Evolutionary conservation across 495 filamentous ascomycete genomes (phyloP).

Genomic region (Cetradonia linearis): DNA sequence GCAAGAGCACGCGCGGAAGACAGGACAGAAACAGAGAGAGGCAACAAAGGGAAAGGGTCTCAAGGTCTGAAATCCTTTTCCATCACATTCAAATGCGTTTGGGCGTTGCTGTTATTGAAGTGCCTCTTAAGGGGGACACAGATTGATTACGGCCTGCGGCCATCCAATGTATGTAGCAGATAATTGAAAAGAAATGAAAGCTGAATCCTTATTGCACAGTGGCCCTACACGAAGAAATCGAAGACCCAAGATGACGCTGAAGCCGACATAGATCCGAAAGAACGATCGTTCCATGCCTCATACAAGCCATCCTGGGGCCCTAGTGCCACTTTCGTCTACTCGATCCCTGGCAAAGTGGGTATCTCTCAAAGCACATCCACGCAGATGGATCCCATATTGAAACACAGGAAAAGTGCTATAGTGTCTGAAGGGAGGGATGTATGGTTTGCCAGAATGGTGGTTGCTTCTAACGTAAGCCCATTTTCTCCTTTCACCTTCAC

Average conservation of each 20-base stretch:
- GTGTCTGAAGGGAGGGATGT: slow-evolving; percentile 40
- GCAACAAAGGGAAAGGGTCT: slow-evolving; percentile 48
- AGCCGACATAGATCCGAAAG: slow-evolving; percentile 45
- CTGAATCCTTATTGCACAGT: slow-evolving; percentile 53
- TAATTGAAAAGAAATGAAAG: slow-evolving; percentile 38
- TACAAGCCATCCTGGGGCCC: slow-evolving; percentile 74
- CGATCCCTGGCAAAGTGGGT: slow-evolving; percentile 15
- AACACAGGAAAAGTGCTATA: slow-evolving; percentile 30
- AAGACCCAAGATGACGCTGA: slow-evolving; percentile 52
- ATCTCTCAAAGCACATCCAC: slow-evolving; percentile 8
- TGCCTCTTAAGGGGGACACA: slow-evolving; percentile 12
- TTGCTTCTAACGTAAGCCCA: slow-evolving; percentile 33
- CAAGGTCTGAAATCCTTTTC: slow-evolving; percentile 56
- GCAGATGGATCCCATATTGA: slow-evolving; percentile 27
- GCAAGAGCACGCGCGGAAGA: slow-evolving; percentile 40
- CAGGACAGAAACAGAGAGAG: slow-evolving; percentile 33
- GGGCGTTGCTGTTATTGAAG: slow-evolving; percentile 17
- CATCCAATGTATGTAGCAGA: slow-evolving; percentile 41
- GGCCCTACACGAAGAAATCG: slow-evolving; percentile 69
- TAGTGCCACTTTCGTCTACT: slow-evolving; percentile 15
- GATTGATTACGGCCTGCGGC: slow-evolving; percentile 22
- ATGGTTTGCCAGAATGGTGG: slow-evolving; percentile 42
- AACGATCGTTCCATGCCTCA: slow-evolving; percentile 50
- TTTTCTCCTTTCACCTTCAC: neutral
- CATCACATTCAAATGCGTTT: neutral